These are phyloP conservation scores for Metarhizium guizhouense DNA, from an alignment of 2,329 filamentous ascomycete species.

Conservation along the genomic window DNA sequence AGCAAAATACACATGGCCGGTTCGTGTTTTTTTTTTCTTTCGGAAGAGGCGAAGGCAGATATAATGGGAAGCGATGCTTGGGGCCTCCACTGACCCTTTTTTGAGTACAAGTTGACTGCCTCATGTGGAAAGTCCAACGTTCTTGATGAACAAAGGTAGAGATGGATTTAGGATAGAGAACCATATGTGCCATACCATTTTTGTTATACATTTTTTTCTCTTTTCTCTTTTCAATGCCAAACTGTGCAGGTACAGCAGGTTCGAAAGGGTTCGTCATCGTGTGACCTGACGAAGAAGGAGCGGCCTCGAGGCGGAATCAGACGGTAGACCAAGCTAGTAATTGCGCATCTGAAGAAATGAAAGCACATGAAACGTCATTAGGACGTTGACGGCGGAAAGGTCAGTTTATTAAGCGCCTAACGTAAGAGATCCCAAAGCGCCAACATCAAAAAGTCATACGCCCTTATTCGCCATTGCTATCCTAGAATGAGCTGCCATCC, in stretches of 20 bases:
- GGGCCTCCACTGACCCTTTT: not conserved
- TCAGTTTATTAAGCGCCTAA: constrained; percentile 1
- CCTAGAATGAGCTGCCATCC: constrained; percentile 7
- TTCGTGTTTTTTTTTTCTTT: constrained; percentile 33
- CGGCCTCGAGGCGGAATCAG: not conserved
- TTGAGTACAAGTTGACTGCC: not conserved
- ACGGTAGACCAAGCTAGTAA: not conserved
- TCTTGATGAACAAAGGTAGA: constrained; percentile 1
- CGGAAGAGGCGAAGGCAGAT: not conserved
- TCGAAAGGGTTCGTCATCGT: not conserved
- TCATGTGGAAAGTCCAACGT: not conserved
- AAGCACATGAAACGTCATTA: constrained; percentile 3
- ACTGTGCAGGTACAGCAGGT: not conserved
- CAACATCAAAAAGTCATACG: constrained; percentile 11
- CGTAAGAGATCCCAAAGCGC: constrained; percentile 1
- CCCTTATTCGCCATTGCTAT: constrained; percentile 19
- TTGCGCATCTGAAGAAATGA: not conserved
- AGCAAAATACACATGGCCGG: constrained; percentile 34
- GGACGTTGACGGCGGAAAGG: not conserved
- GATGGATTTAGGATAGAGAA: not conserved
- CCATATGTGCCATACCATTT: not conserved
- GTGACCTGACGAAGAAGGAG: not conserved
- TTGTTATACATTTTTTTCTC: not conserved
- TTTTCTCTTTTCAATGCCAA: not conserved
- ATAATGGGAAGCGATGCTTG: not conserved